These are phyloP conservation scores for Alternaria sp. DNA, from an alignment of 2,329 filamentous ascomycete species.

Conservation along the genomic window DNA sequence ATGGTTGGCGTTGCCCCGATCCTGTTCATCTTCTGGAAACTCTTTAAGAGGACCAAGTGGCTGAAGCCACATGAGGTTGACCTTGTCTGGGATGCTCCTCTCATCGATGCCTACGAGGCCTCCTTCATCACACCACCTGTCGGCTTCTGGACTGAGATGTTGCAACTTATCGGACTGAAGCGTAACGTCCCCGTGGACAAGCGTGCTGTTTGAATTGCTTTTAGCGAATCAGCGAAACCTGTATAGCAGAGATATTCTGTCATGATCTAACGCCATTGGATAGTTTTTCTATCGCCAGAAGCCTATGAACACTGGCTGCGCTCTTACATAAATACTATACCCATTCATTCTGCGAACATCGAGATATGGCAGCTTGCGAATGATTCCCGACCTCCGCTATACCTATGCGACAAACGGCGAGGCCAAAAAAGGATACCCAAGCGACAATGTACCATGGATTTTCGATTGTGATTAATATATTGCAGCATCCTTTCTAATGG, in stretches of 20 bases:
- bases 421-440: conserved; percentile 6
- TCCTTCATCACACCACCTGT: conserved; percentile 54
- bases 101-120: conserved; percentile 51
- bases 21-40: conserved; percentile 69
- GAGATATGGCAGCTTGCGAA: conserved; percentile 6
- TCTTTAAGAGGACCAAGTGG: conserved; percentile 66
- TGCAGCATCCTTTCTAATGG: background rate
- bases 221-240: background rate
- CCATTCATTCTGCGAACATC: conserved; percentile 19
- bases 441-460: conserved; percentile 1
- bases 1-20: conserved; percentile 61
- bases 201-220: conserved; percentile 31
- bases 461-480: background rate
- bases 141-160: conserved; percentile 50
- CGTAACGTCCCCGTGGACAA: conserved; percentile 43
- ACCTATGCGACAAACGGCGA: conserved; percentile 31
- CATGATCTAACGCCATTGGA: conserved; percentile 21
- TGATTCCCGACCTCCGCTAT: conserved; percentile 18
- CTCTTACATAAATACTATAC: conserved; percentile 31
- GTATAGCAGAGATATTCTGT: conserved; percentile 9
- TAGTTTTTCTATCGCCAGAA: conserved; percentile 21
- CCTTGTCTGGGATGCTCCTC: conserved; percentile 54
- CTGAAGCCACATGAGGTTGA: conserved; percentile 62
- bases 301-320: conserved; percentile 13
- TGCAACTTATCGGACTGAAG: conserved; percentile 46